phyloP scores from a whole-genome alignment of 2,329 filamentous ascomycete species.

The Trichophyton schoenleinii region DNA sequence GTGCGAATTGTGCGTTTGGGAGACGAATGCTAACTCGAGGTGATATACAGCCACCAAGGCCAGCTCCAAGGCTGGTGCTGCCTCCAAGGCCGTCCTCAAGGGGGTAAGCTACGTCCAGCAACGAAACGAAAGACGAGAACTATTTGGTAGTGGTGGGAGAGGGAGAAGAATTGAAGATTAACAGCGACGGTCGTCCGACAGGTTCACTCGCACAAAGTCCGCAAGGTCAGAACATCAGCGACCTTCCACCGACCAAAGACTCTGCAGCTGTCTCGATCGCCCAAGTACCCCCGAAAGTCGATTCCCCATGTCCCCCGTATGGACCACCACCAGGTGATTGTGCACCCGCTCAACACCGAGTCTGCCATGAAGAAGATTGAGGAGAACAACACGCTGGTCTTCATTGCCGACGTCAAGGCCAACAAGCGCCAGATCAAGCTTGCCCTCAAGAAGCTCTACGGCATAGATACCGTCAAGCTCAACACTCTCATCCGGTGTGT shows the following conservation, averaged over 20 bases:
- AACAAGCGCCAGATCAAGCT: conserved; percentile 99
- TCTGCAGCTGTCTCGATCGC: conserved; percentile 73
- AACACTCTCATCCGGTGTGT: conserved; percentile 94
- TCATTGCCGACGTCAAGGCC: conserved; percentile 92
- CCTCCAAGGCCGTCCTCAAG: conserved; percentile 91
- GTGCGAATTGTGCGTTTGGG: neutral
- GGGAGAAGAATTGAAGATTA: neutral
- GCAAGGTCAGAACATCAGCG: conserved; percentile 83
- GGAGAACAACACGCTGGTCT: conserved; percentile 99
- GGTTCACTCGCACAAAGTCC: conserved; percentile 70
- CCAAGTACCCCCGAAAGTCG: conserved; percentile 95
- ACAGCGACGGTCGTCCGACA: conserved; percentile 22
- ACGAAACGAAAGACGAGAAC: neutral
- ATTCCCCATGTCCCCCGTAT: conserved; percentile 80
- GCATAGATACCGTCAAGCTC: conserved; percentile 96
- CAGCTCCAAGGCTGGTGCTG: conserved; percentile 67
- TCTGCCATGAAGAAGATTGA: conserved; percentile 99
- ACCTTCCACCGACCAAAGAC: conserved; percentile 98
- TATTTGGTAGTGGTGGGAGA: neutral
- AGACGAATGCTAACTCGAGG: neutral
- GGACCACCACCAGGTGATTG: conserved; percentile 94
- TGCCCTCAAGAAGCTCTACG: conserved; percentile 97
- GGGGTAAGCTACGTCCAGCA: conserved; percentile 52
- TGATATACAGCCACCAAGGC: conserved; percentile 41
- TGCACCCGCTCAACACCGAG: conserved; percentile 99